Evolutionary conservation across 345 rosid genomes (phyloP), one percentile per base, ranked within the genome.

Genomic region (Camelina laxa): DNA sequence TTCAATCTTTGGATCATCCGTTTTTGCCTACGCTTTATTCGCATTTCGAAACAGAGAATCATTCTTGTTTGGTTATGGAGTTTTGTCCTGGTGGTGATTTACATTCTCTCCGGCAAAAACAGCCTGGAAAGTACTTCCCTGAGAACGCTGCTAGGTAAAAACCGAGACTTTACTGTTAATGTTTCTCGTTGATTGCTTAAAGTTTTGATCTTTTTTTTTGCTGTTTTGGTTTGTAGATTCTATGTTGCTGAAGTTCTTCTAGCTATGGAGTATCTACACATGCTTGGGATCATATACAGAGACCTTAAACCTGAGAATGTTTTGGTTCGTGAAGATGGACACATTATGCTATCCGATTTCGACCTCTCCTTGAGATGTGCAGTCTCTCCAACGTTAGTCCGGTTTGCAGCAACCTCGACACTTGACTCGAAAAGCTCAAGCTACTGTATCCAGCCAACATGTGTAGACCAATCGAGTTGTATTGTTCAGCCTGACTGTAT

Each of bases 21-120:
- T 94, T 94, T 74, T 76, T 94, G 59, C 98, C 98, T 9, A 86
- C 97, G 3, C 84, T 94, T 51, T 94, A 94, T 38, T 20, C 93
- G 0, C 96, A 91, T 71, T 94, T 94, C 75, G 96, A 94, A 83
- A 89, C 98, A 0, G 87, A 87, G 63, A 89, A 84, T 76, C 82
- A 80, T 74, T 80, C 97, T 19, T 91, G 96, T 82, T 81, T 93
- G 80, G 86, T 93, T n/a, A 91, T 93, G 97, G 98, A 94, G 87
- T 91, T 88, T 70, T 94, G 98, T 75, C 97, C 98, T n/a, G 97
- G 96, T 0, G 98, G 98, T 56, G 97, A 91, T 75, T 75, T 94
- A 74, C 91, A 91, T 78, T 84, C 91, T 24, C 90, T 91, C 65
- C 62, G 91, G 79, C 97, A 91, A 76, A 87, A 84, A 65, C 97